Evolutionary conservation across 257 asterid genomes (phyloP), one percentile per base, ranked within the genome.

Genomic region (Salvia hispanica): DNA sequence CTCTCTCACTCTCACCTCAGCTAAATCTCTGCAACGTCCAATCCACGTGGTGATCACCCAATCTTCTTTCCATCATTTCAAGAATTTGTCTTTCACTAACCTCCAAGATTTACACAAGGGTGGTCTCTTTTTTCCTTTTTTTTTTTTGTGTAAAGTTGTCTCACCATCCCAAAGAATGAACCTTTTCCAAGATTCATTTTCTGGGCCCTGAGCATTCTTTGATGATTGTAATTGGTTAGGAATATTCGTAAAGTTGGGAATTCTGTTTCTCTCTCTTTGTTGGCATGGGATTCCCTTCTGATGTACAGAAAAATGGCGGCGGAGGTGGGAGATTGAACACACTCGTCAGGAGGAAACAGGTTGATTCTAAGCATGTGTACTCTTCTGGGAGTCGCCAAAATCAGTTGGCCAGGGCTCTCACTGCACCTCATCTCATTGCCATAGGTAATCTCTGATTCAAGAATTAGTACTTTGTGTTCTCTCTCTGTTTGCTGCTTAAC

Each of bases 321-420:
- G 45, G 45, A 31, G 66, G 25, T 62, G 65, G 89, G 64, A 81
- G 85, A 63, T 74, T 90, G 67, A 80, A 80, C 72, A 80, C 81
- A 55, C 83, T 90, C 15, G 84, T 86, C 62, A 83, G 97, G 83
- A 88, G 97, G 72, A 88, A 90, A 69, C 96, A 76, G 85, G 96
- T 88, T 68, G 96, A 89, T 82, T 86, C 87, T 25, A 72, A 74
- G 66, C 81, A 76, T 67, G 62, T 86, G 2, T 68, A 83, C 70
- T 74, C 82, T 40, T 61, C 85, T 25, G 80, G 72, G 46, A 70
- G 68, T 53, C 78, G 79, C 70, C 86, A 79, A 34, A 58, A 71
- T 58, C 86, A 86, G 77, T 64, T 89, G 78, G 88, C 90, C 67
- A 86, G 78, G 72, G 85, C 90, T 62, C 78, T 89, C 73, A 77